Evolutionary conservation across 495 filamentous ascomycete species (phyloP).

Genomic region (Tetracladium marchalianum): DNA sequence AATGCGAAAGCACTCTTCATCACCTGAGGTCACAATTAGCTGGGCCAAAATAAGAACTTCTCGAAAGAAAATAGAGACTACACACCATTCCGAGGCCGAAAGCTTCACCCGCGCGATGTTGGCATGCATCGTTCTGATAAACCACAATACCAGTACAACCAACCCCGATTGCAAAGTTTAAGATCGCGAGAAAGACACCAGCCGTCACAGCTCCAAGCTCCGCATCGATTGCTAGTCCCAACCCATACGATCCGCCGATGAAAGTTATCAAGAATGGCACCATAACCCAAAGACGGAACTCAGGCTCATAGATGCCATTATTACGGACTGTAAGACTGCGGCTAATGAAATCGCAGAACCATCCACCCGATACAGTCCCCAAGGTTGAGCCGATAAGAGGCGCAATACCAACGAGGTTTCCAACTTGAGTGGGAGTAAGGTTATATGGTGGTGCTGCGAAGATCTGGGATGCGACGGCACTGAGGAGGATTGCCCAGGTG

Average conservation of each 20-base stretch:
- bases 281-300: slow-evolving; percentile 37
- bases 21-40: too few species aligned
- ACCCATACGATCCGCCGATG: slow-evolving; percentile 1
- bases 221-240: not conserved
- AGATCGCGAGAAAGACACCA: not conserved
- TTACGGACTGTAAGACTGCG: slow-evolving; percentile 9
- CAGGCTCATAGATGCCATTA: slow-evolving; percentile 22
- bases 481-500: too few species aligned
- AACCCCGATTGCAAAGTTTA: not conserved
- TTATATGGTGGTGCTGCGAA: not conserved
- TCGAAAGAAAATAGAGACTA: not conserved
- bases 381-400: not conserved
- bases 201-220: not conserved
- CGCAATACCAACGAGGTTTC: not conserved
- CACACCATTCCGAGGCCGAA: not conserved
- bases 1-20: not conserved
- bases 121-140: not conserved
- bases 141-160: not conserved
- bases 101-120: not conserved
- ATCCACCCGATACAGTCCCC: not conserved
- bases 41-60: too few species aligned
- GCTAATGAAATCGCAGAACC: slow-evolving; percentile 7
- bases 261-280: slow-evolving; percentile 6
- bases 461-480: too few species aligned
- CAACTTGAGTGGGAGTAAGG: not conserved